Percentiles rank a stretch among this genome's conserved stretches.
phyloP scores from a whole-genome alignment of 768 basidiomycete genomes.

The Suillus alpinus region DNA sequence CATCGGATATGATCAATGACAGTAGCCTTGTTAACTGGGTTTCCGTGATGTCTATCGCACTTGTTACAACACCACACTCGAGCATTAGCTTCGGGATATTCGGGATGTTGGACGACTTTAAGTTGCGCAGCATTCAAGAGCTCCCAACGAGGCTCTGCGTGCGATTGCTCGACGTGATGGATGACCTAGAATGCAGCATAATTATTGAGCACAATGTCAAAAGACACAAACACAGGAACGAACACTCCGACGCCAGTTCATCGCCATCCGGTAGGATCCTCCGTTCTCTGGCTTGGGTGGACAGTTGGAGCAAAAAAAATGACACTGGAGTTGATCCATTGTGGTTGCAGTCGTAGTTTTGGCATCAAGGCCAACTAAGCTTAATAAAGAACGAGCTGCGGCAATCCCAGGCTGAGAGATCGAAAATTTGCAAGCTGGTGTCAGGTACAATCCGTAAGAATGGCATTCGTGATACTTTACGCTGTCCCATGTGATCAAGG shows the following conservation, averaged over 20 bases:
- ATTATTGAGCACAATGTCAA: background rate
- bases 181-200: background rate
- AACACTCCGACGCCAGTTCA: constrained; percentile 1
- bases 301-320: background rate
- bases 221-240: background rate
- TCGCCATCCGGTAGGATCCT: background rate
- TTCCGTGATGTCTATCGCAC: background rate
- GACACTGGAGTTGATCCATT: background rate
- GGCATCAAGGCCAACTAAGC: background rate
- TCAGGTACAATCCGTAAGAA: accelerated
- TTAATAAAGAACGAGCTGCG: background rate
- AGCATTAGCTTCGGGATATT: background rate
- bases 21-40: background rate
- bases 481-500: background rate
- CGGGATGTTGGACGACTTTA: background rate
- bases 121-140: constrained; percentile 3
- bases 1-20: background rate
- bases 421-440: background rate
- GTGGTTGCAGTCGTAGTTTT: background rate
- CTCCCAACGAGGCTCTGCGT: background rate
- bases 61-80: background rate
- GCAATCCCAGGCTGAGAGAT: background rate
- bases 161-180: background rate
- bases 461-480: background rate
- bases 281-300: background rate